Base-by-base conservation (phyloP, 441 rosid species). In the Cnidoscolus chayamansa region DNA sequence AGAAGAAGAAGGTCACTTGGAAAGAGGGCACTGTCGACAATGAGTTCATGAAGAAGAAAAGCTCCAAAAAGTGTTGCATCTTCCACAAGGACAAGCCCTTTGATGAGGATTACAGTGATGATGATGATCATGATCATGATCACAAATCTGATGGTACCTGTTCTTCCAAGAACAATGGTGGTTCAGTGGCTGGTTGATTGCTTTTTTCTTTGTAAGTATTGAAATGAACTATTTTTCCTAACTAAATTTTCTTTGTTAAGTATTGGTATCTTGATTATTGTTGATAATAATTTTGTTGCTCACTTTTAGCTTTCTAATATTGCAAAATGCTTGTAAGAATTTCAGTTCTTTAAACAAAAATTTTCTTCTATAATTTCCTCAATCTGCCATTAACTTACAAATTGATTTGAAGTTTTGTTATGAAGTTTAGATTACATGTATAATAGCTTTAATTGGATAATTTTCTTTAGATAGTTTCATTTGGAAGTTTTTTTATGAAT, bases 41-140 rank as follows among this genome's bases (percentile, higher is more conserved):
- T 76, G 97, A 94, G 80, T 87, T 94, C 70, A 86, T 94, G 99
- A 90, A 91, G 83, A 94, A 86, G 89, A 92, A 90, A 76, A 90
- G 96, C 80, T 94, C 99, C 30, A 94, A 94, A 89, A 90, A 88
- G 75, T 94, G 99, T 81, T 94, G 99, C 80, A 86, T 92, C 81
- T 94, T 88, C 81, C 99, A 94, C 82, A 92, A 94, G 75, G 79
- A 94, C 68, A 94, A 90, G 81, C 82, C 96, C 8, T 92, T 94
- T 63, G 94, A 90, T 55, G 99, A 94, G 68, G 96, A 94, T 76
- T 81, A 70, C 53, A 94, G 96, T 74, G 94, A 89, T 58, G 94
- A 92, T 4, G 88, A 82, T 0, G 20, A 81, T 0, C 61, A 72
- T 17, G 73, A 56, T 19, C 50, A 81, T 31, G 77, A 70, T 54